Conservation (phyloP, 1,284 basidiomycete genomes). For the Butyriboletus pseudospeciosus region DNA sequence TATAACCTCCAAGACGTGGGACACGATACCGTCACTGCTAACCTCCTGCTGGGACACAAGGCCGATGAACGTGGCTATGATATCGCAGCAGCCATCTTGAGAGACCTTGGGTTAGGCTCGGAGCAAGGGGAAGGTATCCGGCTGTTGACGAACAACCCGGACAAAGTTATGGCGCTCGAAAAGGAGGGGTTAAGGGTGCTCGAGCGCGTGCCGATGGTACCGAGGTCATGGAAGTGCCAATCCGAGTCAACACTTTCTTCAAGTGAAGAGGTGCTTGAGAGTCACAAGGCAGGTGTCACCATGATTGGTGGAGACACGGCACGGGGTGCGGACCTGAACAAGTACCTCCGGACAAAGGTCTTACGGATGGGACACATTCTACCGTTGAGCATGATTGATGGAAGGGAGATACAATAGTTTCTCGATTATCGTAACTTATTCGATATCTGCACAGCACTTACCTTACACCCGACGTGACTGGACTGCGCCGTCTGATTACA, state of each 20-base stretch:
- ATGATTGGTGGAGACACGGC: slow-evolving; percentile 81
- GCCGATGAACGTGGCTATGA: slow-evolving; percentile 95
- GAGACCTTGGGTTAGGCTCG: slow-evolving; percentile 77
- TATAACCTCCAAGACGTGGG: slow-evolving; percentile 99
- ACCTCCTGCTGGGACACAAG: slow-evolving; percentile 89
- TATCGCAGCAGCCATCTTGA: slow-evolving; percentile 84
- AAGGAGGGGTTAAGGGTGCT: slow-evolving; percentile 77
- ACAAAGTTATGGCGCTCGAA: slow-evolving; percentile 88
- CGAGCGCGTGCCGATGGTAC: slow-evolving; percentile 93
- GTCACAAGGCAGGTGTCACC: slow-evolving; percentile 66
- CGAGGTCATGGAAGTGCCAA: slow-evolving; percentile 70
- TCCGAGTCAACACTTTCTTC: slow-evolving; percentile 18
- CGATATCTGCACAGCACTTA: neutral
- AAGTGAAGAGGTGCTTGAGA: slow-evolving; percentile 34
- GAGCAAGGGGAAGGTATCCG: slow-evolving; percentile 62
- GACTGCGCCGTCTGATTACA: slow-evolving; percentile 12
- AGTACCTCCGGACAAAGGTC: slow-evolving; percentile 94
- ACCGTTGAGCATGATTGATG: slow-evolving; percentile 47
- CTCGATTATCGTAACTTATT: too few species aligned
- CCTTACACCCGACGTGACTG: too few species aligned
- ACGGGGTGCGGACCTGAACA: slow-evolving; percentile 85
- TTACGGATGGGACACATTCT: slow-evolving; percentile 95
- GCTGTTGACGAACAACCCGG: slow-evolving; percentile 96
- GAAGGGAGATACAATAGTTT: neutral
- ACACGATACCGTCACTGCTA: slow-evolving; percentile 97